Conservation (phyloP, 192 early-diverging fungal genomes). For the Mortierella claussenii region DNA sequence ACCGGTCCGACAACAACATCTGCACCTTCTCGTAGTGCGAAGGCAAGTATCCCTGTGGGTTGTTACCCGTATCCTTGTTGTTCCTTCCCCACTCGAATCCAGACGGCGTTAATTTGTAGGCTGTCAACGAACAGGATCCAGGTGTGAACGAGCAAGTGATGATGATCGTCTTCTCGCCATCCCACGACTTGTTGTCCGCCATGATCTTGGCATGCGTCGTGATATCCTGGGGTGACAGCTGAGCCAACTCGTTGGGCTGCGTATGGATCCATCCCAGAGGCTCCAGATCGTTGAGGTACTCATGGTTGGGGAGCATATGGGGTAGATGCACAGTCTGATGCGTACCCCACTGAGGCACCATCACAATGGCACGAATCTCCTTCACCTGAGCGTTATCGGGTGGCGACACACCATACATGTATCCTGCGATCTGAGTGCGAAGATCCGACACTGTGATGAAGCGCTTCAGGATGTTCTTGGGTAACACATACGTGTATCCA, state of each 20-base stretch:
- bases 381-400: conserved; percentile 92
- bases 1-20: conserved; percentile 94
- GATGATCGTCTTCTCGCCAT: conserved; percentile 92
- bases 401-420: conserved; percentile 93
- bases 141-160: conserved; percentile 98
- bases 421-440: conserved; percentile 95
- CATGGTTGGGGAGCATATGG: conserved; percentile 87
- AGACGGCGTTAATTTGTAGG: conserved; percentile 94
- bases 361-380: conserved; percentile 91
- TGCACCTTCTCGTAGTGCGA: conserved; percentile 96
- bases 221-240: conserved; percentile 91
- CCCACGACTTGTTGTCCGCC: conserved; percentile 90
- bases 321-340: conserved; percentile 95
- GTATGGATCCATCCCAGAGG: conserved; percentile 99
- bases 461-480: conserved; percentile 98
- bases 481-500: conserved; percentile 94
- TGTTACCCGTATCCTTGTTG: conserved; percentile 88
- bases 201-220: conserved; percentile 91
- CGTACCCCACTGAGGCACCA: conserved; percentile 99
- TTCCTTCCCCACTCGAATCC: conserved; percentile 98
- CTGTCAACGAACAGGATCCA: conserved; percentile 94
- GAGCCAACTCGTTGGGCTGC: conserved; percentile 91
- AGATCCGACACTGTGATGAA: conserved; percentile 96
- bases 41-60: conserved; percentile 88
- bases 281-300: conserved; percentile 91